phyloP scores from a whole-genome alignment of 768 basidiomycete genomes.

The Lentinula sp. region DNA sequence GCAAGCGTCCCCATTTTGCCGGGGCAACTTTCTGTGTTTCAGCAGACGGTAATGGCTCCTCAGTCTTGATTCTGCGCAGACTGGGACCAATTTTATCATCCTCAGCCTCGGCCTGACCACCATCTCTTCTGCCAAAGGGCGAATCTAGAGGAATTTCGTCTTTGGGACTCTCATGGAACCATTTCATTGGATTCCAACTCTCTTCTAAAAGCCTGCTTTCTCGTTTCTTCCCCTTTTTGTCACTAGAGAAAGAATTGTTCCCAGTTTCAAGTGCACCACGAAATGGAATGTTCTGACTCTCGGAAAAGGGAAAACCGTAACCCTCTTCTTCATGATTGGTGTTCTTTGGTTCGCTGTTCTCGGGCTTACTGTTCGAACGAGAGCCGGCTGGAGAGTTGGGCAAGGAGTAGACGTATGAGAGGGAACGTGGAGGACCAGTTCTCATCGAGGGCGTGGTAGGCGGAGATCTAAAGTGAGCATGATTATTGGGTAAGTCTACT shows the following conservation, averaged over 20 bases:
- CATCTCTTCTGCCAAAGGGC: slow-evolving; percentile 18
- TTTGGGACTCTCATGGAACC: slow-evolving; percentile 47
- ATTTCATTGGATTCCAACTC: slow-evolving; percentile 46
- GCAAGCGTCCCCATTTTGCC: slow-evolving; percentile 58
- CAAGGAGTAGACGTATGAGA: slow-evolving; percentile 58
- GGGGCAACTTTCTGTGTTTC: slow-evolving; percentile 17
- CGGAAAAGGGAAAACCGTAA: slow-evolving; percentile 22
- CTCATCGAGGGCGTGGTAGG: slow-evolving; percentile 53
- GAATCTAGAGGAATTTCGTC: slow-evolving; percentile 34
- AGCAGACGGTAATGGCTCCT: slow-evolving; percentile 14
- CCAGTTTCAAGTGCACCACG: slow-evolving; percentile 55
- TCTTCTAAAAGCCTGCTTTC: slow-evolving; percentile 44
- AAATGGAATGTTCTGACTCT: slow-evolving; percentile 31
- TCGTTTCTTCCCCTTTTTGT: slow-evolving; percentile 43
- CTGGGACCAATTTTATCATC: slow-evolving; percentile 7
- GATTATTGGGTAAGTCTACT: neutral
- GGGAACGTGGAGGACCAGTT: slow-evolving; percentile 69
- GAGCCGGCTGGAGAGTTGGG: slow-evolving; percentile 32
- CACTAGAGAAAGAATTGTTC: slow-evolving; percentile 31
- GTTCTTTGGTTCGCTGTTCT: slow-evolving; percentile 22
- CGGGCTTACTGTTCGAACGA: slow-evolving; percentile 17
- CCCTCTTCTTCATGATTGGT: slow-evolving; percentile 29
- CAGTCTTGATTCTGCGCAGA: neutral
- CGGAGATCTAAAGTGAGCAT: slow-evolving; percentile 15
- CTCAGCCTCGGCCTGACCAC: slow-evolving; percentile 3